Base-by-base conservation (phyloP, 257 asterid species). In the Solanum paucissectum region DNA sequence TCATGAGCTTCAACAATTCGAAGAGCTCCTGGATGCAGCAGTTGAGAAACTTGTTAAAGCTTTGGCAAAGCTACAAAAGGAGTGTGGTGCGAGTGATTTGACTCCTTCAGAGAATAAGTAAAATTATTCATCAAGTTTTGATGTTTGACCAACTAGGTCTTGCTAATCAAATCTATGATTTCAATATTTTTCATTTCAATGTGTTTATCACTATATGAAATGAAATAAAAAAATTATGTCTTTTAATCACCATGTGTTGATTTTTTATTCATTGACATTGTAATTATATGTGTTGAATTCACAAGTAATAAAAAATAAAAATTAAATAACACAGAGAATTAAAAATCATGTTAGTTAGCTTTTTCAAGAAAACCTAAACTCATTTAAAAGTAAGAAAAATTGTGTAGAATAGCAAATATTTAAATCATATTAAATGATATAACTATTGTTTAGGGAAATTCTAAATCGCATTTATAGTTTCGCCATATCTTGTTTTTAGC, bases 251-350 rank as follows among this genome's bases (percentile, higher is more conserved):
- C 16, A 16, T 16, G 23, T 52, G 23, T 1, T 52, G 9, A 52
- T 16, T 52, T 16, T 52, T 52, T 23, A 52, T 52, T 16, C 9
- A 6, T 52, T 16, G 62, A 52, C 23, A 16, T 52, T 16, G 55
- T 1, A 46, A 12, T 46, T 12, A 46, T 52, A 52, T 1, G 4
- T 16, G 62, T 52, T 52, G 62, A 16, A 52, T 16, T 16, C 62
- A 52, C 23, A 52, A 52, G 62, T 52, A 52, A 52, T 16, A 6
- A 52, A 52, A 52, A 2, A 16, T 5, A 52, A 5, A 5, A 52
- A 52, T 0, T 0, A 52, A 52, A 52, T 52, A 52, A 52, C 62
- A 52, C 9, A 16, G 0, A 1, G 62, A 52, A 52, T 6, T 5
- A 6, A 16, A 44, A 46, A 46, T 46, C 55, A 46, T 46, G 55